phyloP scores from a whole-genome alignment of 805 yeast genomes.

The Metschnikowia orientalis region DNA sequence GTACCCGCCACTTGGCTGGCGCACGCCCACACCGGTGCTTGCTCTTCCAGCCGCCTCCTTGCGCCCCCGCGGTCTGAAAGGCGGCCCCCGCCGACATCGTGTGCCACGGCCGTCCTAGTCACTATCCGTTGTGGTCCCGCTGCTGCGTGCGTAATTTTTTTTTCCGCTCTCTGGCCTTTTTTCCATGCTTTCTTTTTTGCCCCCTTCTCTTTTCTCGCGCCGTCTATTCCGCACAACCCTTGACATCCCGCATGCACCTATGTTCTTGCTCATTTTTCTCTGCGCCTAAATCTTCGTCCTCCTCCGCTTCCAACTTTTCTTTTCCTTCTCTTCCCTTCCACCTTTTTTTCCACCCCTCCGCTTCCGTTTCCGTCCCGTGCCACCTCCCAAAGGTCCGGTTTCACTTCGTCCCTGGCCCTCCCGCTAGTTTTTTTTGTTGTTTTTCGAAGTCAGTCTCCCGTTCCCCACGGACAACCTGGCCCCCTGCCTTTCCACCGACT shows the following conservation, averaged over 20 bases:
- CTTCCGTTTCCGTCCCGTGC: too few relatives aligned
- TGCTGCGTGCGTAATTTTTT: background rate
- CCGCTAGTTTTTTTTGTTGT: background rate
- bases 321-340: conserved; percentile 3
- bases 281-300: conserved; percentile 1
- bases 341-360: background rate
- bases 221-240: conserved; percentile 6
- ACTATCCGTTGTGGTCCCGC: background rate
- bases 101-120: background rate
- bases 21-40: too few relatives aligned
- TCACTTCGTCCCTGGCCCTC: background rate
- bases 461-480: too few relatives aligned
- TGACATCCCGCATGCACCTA: conserved; percentile 4
- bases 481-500: background rate
- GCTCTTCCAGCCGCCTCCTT: too few relatives aligned
- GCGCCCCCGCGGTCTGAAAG: too few relatives aligned
- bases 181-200: conserved; percentile 3
- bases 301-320: background rate
- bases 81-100: too few relatives aligned
- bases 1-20: too few relatives aligned
- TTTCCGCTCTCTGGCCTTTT: conserved; percentile 1
- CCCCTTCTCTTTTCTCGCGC: background rate
- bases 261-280: conserved; percentile 6
- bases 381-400: too few relatives aligned
- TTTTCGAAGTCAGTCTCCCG: too few relatives aligned